Conservation (phyloP, 495 filamentous ascomycete species). For the Penicillium maclennaniae region DNA sequence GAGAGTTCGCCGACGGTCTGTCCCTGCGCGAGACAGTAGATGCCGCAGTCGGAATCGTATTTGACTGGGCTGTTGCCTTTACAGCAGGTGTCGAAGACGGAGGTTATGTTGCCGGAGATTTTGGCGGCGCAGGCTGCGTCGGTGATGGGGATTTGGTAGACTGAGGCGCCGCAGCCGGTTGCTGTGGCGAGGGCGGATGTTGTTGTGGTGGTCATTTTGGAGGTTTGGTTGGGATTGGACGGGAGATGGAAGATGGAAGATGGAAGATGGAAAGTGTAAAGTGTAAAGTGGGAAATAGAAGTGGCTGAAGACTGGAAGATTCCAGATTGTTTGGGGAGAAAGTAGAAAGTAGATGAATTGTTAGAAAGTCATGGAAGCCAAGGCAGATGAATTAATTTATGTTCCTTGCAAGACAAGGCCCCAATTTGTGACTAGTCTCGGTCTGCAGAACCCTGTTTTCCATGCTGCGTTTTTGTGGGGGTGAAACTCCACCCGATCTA, state of each 20-base stretch:
- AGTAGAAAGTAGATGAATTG: background rate
- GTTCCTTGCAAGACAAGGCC: background rate
- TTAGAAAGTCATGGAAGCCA: background rate
- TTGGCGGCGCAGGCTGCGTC: constrained; percentile 44
- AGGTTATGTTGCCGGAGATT: constrained; percentile 33
- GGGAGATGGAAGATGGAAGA: too few relatives aligned
- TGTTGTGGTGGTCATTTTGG: constrained; percentile 21
- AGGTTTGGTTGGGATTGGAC: constrained; percentile 4
- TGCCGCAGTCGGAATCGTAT: constrained; percentile 45
- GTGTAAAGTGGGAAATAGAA: too few relatives aligned
- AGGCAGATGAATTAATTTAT: background rate
- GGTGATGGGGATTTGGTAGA: constrained; percentile 39
- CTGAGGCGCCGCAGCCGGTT: constrained; percentile 23
- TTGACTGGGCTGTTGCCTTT: constrained; percentile 33
- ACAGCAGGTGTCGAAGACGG: constrained; percentile 45
- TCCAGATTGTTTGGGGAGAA: background rate
- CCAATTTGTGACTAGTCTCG: background rate
- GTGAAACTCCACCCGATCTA: background rate
- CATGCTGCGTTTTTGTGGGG: background rate
- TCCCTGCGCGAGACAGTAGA: constrained; percentile 48
- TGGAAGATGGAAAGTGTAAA: too few relatives aligned
- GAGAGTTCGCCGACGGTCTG: constrained; percentile 36
- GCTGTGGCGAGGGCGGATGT: constrained; percentile 24
- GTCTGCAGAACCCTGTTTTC: background rate
- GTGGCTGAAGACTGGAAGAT: too few relatives aligned